Evolutionary conservation across 169 alveolate species (phyloP), one percentile per base, ranked within the genome.

Genomic region (Cytauxzoon felis): DNA sequence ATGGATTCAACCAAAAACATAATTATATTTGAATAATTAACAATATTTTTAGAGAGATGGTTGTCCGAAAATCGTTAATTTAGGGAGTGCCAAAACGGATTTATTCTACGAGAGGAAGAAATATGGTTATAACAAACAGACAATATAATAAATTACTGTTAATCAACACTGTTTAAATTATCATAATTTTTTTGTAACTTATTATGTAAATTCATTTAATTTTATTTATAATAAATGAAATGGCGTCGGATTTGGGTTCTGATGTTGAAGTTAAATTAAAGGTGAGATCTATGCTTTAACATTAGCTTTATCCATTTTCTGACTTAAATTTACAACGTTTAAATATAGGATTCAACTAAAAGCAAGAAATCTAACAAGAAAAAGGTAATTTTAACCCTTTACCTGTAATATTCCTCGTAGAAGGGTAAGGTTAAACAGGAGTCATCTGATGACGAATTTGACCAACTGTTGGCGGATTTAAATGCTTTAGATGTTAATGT

Each of bases 11-110:
- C n/a, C 7, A 36, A 30, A 9, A 16, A 19, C 11, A 8, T 24
- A 7, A 9, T 26, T 18, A 19, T 6, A 23, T 19, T 32, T 34
- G 67, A 19, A 45, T 13, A n/a, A n/a, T n/a, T n/a, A n/a, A n/a
- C n/a, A n/a, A n/a, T n/a, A n/a, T 50, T 21, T 0, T 19, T 24
- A 91, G 94, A 63, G 99, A 45, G 99, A 97, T 87, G 99, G 99
- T 8, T 97, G 99, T 70, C 99, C 99, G 3, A 97, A 95, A 83
- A 96, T 97, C 24, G 95, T 97, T 13, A 97, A 96, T 87, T 85
- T 97, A 57, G 99, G 99, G 9, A 91, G 97, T 50, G 98, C 99
- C 16, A 95, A 93, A 76, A 95, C 98, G 24, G 99, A 97, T 89
- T 86, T 93, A 56, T 95, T 95, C 88, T 97, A 96, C 72, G 99